Evolutionary conservation across 495 filamentous ascomycete species (phyloP), one percentile per base, ranked within the genome.

Genomic region (Thermothielavioides terrestris): DNA sequence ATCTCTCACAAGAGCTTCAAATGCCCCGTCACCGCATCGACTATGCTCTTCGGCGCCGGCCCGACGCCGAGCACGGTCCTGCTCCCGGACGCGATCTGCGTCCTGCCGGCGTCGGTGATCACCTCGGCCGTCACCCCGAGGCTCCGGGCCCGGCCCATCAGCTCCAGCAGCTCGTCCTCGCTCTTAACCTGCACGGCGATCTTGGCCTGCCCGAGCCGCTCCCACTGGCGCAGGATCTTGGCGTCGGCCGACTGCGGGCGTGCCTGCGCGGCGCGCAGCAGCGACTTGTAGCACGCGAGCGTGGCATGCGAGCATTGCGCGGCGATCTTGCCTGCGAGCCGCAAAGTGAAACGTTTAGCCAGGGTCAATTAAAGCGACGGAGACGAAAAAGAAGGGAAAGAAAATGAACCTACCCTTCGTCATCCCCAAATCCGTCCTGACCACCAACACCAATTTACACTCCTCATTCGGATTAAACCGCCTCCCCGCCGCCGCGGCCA

Each of bases 291-390:
- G 77, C 89, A 95, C 27, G 91, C 90, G 34, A 98, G 81, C 1
- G 92, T 95, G 8, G 92, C 92, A 68, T 98, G 92, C n/a, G 84
- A 84, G 67, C 82, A 86, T 74, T 98, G 94, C 6, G 92, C 92
- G 46, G 87, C 94, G 59, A 97, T 97, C 78, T 98, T 98, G 53
- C 92, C 92, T 95, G 53, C 44, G 3, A 14, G 2, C 4, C n/a
- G 10, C 1, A 11, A 4, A 17, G 22, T 6, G 3, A 20, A 22
- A 6, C 21, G 35, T 31, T 3, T 10, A n/a, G 41, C 41, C 44
- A 42, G 7, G 14, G 11, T 23, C 23, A 23, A 23, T 42, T 28
- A 15, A 25, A 17, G 34, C 11, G 34, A 22, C 34, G 18, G 34
- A 23, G n/a, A 21, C 21, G 3, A 22, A 26, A 30, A 11, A 21